Base-by-base conservation (phyloP, 192 early-diverging fungal genomes). In the Phycomyces blakesleeanus region DNA sequence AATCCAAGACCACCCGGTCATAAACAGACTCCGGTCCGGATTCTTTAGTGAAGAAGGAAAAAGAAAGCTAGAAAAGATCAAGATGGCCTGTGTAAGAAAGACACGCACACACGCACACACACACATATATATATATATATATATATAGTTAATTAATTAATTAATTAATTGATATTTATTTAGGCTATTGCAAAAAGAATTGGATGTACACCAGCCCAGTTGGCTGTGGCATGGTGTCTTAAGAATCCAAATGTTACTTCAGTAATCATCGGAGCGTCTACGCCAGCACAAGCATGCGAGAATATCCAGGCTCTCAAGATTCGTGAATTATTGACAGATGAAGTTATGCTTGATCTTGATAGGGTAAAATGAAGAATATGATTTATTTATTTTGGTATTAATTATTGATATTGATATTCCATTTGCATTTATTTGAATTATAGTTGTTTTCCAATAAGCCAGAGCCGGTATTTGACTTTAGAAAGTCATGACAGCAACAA, bases 151-250 rank as follows among this genome's bases (percentile, higher is more conserved):
- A 15, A 40, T 49, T 59, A 27, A 21, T 34, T 49, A 0, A 5
- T 18, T 37, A 21, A 24, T 52, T 52, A 16, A 18, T 55, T 16
- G n/a, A n/a, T 63, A 15, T 25, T n/a, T 49, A 37, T 42, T 49
- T 57, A 87, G 83, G 63, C 67, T 14, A 86, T 91, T 55, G 86
- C 90, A 51, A 66, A 87, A 21, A 70, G 76, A 55, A 58, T 91
- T 6, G 76, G 69, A 3, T 71, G 69, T 65, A 83, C 90, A 10
- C 67, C 86, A 1, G 78, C 88, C 4, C 88, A 91, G 71, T 67
- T 91, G 12, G 86, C 86, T 11, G 64, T 91, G 29, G 88, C 88
- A 2, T 91, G 90, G 90, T 86, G 85, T 63, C 50, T 89, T 53
- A 86, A 80, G 68, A 91, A 91, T 63, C 78, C 82, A 29, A 66